Conservation (phyloP, 2,329 filamentous ascomycete species). For the Penicillium sp. region DNA sequence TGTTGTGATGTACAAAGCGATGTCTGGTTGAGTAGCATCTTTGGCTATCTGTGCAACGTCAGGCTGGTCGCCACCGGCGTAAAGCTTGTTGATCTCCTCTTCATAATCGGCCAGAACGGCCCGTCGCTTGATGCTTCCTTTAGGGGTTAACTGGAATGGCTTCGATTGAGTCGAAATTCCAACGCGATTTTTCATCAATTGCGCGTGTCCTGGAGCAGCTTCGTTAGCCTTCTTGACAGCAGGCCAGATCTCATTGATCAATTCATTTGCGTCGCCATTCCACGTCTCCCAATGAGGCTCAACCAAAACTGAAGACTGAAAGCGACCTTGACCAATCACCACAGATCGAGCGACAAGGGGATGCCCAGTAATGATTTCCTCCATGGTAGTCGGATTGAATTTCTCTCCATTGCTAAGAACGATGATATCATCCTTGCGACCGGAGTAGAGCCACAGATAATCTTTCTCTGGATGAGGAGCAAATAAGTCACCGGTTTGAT, state of each 20-base stretch:
- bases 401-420: constrained; percentile 46
- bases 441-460: constrained; percentile 37
- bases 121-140: constrained; percentile 33
- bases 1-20: neutral
- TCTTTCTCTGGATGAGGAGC: constrained; percentile 33
- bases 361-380: constrained; percentile 33
- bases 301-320: constrained; percentile 37
- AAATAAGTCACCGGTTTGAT: constrained; percentile 40
- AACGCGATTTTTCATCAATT: constrained; percentile 44
- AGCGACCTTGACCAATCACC: constrained; percentile 34
- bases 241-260: constrained; percentile 48
- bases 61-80: neutral
- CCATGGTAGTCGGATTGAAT: constrained; percentile 43
- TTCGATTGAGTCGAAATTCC: constrained; percentile 41
- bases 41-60: neutral
- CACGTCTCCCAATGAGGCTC: constrained; percentile 29
- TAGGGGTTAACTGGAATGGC: constrained; percentile 47
- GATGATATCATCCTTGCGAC: constrained; percentile 44
- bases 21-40: neutral
- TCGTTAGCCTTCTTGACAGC: constrained; percentile 45
- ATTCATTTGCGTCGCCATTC: neutral
- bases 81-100: constrained; percentile 11
- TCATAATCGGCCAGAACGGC: constrained; percentile 8
- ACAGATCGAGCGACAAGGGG: constrained; percentile 30
- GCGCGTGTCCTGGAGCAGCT: constrained; percentile 39